These are phyloP conservation scores for Vigna hirtella DNA, from an alignment of 306 rosid species.

Conservation along the genomic window DNA sequence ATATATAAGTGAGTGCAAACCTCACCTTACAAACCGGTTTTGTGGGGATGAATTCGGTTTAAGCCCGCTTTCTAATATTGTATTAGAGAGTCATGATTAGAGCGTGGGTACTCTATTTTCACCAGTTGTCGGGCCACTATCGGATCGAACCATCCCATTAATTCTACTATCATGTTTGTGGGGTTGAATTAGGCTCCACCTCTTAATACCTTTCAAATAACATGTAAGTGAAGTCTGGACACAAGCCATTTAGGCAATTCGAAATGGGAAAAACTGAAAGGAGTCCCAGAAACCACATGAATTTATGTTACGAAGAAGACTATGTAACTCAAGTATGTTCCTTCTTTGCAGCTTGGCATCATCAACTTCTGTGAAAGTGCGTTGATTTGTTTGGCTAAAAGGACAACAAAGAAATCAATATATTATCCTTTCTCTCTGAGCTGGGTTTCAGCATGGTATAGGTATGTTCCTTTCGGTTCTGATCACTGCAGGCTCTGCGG, in stretches of 20 bases:
- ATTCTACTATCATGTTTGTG: too few relatives aligned
- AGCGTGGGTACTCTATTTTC: too few relatives aligned
- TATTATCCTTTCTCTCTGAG: neutral
- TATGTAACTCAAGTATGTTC: conserved; percentile 1
- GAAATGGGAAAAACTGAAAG: neutral
- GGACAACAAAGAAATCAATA: neutral
- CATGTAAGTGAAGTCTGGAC: neutral
- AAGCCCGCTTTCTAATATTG: too few relatives aligned
- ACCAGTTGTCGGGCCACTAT: too few relatives aligned
- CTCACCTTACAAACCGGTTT: too few relatives aligned
- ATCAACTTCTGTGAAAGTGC: neutral
- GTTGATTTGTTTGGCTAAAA: neutral
- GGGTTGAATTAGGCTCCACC: too few relatives aligned
- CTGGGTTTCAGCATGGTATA: neutral
- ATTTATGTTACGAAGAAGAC: neutral
- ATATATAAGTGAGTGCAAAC: too few relatives aligned
- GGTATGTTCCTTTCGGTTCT: neutral
- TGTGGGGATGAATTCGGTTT: too few relatives aligned
- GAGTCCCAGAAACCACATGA: too few relatives aligned
- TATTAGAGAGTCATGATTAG: too few relatives aligned
- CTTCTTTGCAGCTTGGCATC: conserved; percentile 16
- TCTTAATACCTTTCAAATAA: neutral
- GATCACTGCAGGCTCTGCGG: too few relatives aligned
- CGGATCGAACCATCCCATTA: too few relatives aligned
- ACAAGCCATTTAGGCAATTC: neutral